phyloP scores from a whole-genome alignment of 768 basidiomycete genomes.

The Psilocybe subaeruginosa region DNA sequence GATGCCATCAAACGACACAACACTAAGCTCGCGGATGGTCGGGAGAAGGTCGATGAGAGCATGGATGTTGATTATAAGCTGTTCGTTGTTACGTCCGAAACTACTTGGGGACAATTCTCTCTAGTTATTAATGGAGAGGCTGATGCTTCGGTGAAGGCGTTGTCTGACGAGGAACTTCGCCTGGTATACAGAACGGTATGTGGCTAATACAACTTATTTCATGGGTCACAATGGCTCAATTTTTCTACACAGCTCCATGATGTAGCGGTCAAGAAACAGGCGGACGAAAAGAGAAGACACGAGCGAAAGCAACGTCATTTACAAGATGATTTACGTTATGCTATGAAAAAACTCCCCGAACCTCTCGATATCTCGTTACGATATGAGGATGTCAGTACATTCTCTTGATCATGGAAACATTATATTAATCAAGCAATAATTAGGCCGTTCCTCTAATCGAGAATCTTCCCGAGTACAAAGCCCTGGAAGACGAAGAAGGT shows the following conservation, averaged over 20 bases:
- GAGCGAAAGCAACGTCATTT: slow-evolving; percentile 86
- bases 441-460: slow-evolving; percentile 79
- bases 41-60: slow-evolving; percentile 25
- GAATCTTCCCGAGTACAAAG: slow-evolving; percentile 84
- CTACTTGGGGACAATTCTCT: slow-evolving; percentile 66
- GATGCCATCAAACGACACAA: slow-evolving; percentile 59
- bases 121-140: slow-evolving; percentile 57
- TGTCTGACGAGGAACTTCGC: slow-evolving; percentile 56
- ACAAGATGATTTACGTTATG: slow-evolving; percentile 96
- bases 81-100: slow-evolving; percentile 56
- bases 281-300: slow-evolving; percentile 83
- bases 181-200: slow-evolving; percentile 68
- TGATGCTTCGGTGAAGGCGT: slow-evolving; percentile 49
- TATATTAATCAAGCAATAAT: not conserved
- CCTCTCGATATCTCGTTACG: slow-evolving; percentile 73
- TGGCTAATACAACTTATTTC: slow-evolving; percentile 15
- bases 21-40: slow-evolving; percentile 33
- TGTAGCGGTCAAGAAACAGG: slow-evolving; percentile 70
- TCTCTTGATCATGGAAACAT: not conserved
- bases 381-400: slow-evolving; percentile 75
- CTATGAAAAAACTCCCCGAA: slow-evolving; percentile 86
- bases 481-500: slow-evolving; percentile 86
- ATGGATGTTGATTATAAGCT: slow-evolving; percentile 28
- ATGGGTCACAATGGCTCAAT: slow-evolving; percentile 3
- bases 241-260: slow-evolving; percentile 62